Evolutionary conservation across 495 filamentous ascomycete species (phyloP).

Genomic region (Pyrenula massariospora): DNA sequence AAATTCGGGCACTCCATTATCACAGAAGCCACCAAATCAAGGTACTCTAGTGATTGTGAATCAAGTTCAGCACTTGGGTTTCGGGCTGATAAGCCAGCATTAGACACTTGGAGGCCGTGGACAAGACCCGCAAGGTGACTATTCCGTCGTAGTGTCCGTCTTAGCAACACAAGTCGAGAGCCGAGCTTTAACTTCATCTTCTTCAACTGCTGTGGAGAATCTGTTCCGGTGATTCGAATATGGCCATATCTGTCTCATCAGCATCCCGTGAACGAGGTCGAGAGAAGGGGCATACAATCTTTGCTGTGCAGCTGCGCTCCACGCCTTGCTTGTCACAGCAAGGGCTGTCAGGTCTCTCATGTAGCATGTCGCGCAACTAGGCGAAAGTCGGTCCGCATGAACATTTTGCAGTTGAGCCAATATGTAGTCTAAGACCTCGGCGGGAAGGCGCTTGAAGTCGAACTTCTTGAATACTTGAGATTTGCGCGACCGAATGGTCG

Average conservation of each 20-base stretch:
- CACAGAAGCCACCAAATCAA: slow-evolving; percentile 64
- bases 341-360: slow-evolving; percentile 63
- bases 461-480: not conserved
- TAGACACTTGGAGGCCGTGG: slow-evolving; percentile 60
- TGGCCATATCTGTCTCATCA: slow-evolving; percentile 46
- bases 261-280: not conserved
- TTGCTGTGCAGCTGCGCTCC: slow-evolving; percentile 53
- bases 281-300: slow-evolving; percentile 25
- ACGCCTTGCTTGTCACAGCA: slow-evolving; percentile 52
- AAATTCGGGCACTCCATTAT: slow-evolving; percentile 83
- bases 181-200: slow-evolving; percentile 56
- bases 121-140: slow-evolving; percentile 62
- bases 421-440: slow-evolving; percentile 46
- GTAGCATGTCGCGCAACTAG: slow-evolving; percentile 62
- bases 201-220: slow-evolving; percentile 50
- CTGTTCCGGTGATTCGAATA: slow-evolving; percentile 57
- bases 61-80: slow-evolving; percentile 37
- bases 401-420: slow-evolving; percentile 35
- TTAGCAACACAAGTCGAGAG: slow-evolving; percentile 59
- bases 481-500: not conserved
- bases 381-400: slow-evolving; percentile 28
- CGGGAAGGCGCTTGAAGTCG: slow-evolving; percentile 36
- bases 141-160: slow-evolving; percentile 62
- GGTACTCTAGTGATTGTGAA: slow-evolving; percentile 45
- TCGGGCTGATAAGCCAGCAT: slow-evolving; percentile 25